Evolutionary conservation across 805 yeast species (phyloP), one percentile per base, ranked within the genome.

Genomic region (Metschnikowia lunata): DNA sequence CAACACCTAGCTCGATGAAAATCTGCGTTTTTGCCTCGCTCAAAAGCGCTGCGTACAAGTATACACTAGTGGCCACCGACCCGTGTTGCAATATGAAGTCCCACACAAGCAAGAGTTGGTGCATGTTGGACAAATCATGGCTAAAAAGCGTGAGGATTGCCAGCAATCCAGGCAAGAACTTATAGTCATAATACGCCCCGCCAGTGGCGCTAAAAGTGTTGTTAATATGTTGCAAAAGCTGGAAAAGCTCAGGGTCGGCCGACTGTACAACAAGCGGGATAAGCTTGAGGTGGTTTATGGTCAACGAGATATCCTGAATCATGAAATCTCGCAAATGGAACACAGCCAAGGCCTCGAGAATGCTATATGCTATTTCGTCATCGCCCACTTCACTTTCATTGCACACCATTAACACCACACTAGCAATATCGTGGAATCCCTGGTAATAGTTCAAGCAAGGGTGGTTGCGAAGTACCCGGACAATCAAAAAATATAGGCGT

Each of bases 381-480:
- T 57, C 42, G 32, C 13, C 34, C 4, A 50, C 49, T 10, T 30
- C 23, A 8, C 47, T 48, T 14, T 57, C 56, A 31, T 55, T 58
- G 51, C 80, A 78, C 1, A 83, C 77, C 13, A 83, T 58, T 5
- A 85, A 64, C 7, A 86, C 68, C 5, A 85, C 74, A 31, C 86
- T 74, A 1, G 88, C 89, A 15, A 93, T 70, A 56, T 93, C 98
- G 62, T 91, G 98, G 61, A 76, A 88, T 0, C 99, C 99, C 64
- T 91, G 99, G 61, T 89, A 91, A 62, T 91, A 91, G 46, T 79
- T 71, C 34, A 90, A 66, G 4, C 62, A 56, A 0, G 90, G 90
- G 51, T 82, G 67, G 12, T 70, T 72, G 33, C 88, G 64, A 11
- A 93, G 67, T 2, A 88, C 69, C 14, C 69, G 67, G 11, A 76